Evolutionary conservation across 2,329 filamentous ascomycete species (phyloP), one percentile per base, ranked within the genome.

Genomic region (Pseudogymnoascus sp.): DNA sequence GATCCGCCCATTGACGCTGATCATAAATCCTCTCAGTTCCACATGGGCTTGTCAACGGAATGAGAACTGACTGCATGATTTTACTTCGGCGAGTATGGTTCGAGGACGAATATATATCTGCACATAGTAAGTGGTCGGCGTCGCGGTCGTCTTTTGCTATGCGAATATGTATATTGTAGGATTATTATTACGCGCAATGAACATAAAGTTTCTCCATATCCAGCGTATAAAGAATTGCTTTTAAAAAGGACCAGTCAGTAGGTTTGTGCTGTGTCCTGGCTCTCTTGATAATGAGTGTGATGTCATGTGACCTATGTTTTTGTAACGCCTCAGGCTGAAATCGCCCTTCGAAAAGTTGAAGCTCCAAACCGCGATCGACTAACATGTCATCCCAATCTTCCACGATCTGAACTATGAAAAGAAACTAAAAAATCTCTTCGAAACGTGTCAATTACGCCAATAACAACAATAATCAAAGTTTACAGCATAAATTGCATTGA

Each of bases 261-360:
- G 21, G 29, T 17, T 17, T 35, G 29, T 35, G 3, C 2, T 17
- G 15, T 17, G 47, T 13, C n/a, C 15, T 35, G 21, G 21, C 47
- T 17, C 10, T 17, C 9, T 13, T 11, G 44, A 17, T 33, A 33
- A n/a, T 21, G 47, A 54, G 21, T 33, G n/a, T 54, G 29, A 54
- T 33, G 47, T 54, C 47, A 54, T 54, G 47, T 54, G 47, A 54
- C 29, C 29, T 54, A 54, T 54, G 47, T 54, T 54, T 21, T 54
- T 54, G 47, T 33, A 54, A 54, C 47, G 47, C 47, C 47, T 54
- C n/a, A 54, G 47, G 47, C 47, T 54, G 47, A 54, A 33, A 54
- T 54, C 29, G 47, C 47, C 47, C 29, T 54, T 54, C 47, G 47
- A 54, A 54, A 54, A 54, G 47, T 54, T 54, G 47, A 54, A 54